Percentiles rank a stretch among this genome's conserved stretches.
These are phyloP conservation scores for Solanum medicagineum DNA, from an alignment of 257 asterid species.

Conservation along the genomic window DNA sequence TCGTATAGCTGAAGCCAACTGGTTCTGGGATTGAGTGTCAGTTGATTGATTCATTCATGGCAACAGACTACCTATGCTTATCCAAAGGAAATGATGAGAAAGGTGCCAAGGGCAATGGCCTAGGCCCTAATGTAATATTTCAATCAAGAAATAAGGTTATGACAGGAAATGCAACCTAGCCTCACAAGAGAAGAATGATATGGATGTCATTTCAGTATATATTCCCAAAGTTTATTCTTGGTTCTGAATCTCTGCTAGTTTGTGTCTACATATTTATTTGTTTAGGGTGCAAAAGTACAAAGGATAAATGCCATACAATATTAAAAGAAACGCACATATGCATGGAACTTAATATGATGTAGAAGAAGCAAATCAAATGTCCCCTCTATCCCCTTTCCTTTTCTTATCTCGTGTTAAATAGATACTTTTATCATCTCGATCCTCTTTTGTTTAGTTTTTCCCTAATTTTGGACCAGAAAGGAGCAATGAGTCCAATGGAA, in stretches of 20 bases:
- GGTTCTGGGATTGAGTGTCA: not conserved
- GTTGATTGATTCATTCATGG: not conserved
- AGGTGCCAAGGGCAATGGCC: not conserved
- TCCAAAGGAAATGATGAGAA: not conserved
- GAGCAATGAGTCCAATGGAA: conserved; percentile 91
- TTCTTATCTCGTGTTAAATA: not conserved
- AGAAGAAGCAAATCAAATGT: not conserved
- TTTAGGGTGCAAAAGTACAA: not conserved
- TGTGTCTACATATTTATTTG: too few relatives aligned
- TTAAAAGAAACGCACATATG: not conserved
- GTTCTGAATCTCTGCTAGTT: not conserved
- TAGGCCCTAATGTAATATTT: not conserved
- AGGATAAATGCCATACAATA: not conserved
- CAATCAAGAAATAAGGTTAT: not conserved
- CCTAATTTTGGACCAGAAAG: conserved; percentile 39
- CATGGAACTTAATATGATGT: not conserved
- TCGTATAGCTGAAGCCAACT: not conserved
- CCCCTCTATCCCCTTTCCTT: not conserved
- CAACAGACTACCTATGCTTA: not conserved
- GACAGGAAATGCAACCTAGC: not conserved
- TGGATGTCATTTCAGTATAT: not conserved
- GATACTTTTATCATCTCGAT: not conserved
- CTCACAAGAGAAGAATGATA: not conserved
- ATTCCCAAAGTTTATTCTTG: not conserved
- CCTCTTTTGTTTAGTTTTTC: not conserved